These are phyloP conservation scores for Isochrysis galbana DNA, from an alignment of 78 protist genomes.

Conservation along the genomic window DNA sequence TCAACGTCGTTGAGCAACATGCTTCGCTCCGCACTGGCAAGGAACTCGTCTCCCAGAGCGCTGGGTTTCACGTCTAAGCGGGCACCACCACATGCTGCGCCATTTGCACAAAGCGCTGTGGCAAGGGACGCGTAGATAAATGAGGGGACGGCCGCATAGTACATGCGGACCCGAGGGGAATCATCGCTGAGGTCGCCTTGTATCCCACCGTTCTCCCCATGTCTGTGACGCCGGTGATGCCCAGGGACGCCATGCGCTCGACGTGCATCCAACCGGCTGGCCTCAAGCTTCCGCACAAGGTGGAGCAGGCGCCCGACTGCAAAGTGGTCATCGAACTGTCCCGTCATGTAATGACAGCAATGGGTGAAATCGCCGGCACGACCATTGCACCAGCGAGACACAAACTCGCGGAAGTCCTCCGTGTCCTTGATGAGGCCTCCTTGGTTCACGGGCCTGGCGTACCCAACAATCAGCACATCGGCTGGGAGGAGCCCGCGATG, in stretches of 20 bases:
- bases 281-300: neutral
- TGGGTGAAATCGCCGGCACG: neutral
- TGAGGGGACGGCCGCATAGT: constrained; percentile 92
- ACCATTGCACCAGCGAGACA: neutral
- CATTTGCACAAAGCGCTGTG: neutral
- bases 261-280: neutral
- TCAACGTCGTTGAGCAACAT: too few relatives aligned
- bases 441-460: constrained; percentile 65
- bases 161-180: constrained; percentile 89
- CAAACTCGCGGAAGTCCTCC: neutral
- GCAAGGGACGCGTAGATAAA: constrained; percentile 53
- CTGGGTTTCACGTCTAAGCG: too few relatives aligned
- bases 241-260: neutral
- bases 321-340: neutral
- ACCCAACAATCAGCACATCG: constrained; percentile 72
- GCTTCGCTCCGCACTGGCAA: too few relatives aligned
- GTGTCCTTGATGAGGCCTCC: neutral
- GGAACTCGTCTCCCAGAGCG: too few relatives aligned
- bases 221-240: too few relatives aligned
- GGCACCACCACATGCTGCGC: too few relatives aligned
- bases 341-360: neutral
- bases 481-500: constrained; percentile 62
- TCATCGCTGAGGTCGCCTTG: neutral
- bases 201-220: neutral
- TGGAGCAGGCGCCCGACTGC: neutral